phyloP scores from a whole-genome alignment of 352 stramenopile genomes.

The Pythium aquatile region DNA sequence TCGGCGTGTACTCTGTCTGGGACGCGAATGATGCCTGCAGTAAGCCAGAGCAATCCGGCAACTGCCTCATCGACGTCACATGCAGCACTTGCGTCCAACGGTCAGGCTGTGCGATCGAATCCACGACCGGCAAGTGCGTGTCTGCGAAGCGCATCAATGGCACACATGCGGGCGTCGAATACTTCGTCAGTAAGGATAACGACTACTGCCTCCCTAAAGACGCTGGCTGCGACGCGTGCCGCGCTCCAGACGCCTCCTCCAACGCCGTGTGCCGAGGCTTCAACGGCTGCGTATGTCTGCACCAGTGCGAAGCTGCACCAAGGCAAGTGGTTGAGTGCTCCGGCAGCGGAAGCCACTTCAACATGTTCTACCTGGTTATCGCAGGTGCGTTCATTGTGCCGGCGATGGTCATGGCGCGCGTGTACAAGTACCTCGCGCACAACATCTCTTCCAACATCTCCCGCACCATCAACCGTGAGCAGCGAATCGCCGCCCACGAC shows the following conservation, averaged over 20 bases:
- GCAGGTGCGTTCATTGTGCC: neutral
- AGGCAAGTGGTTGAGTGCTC: neutral
- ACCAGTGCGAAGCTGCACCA: constrained; percentile 26
- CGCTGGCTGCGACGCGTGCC: constrained; percentile 25
- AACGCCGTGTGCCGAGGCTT: constrained; percentile 25
- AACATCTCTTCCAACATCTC: neutral
- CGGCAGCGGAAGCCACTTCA: neutral
- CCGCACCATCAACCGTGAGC: neutral
- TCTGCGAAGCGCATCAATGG: constrained; percentile 19
- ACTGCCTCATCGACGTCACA: constrained; percentile 14
- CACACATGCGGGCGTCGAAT: constrained; percentile 16
- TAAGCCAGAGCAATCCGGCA: constrained; percentile 1
- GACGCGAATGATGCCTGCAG: constrained; percentile 12
- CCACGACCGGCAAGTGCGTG: constrained; percentile 39
- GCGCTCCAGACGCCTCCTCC: neutral
- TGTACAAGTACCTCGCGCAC: neutral
- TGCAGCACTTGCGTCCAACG: constrained; percentile 25
- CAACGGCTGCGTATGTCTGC: constrained; percentile 28
- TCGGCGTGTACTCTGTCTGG: constrained; percentile 8
- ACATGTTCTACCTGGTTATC: constrained; percentile 3
- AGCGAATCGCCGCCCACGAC: neutral
- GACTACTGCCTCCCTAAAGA: constrained; percentile 34
- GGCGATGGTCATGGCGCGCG: constrained; percentile 4
- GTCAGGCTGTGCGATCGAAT: constrained; percentile 37
- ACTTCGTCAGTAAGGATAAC: constrained; percentile 22